These are phyloP conservation scores for Pterula multifida DNA, from an alignment of 1,284 basidiomycete species.

Conservation along the genomic window DNA sequence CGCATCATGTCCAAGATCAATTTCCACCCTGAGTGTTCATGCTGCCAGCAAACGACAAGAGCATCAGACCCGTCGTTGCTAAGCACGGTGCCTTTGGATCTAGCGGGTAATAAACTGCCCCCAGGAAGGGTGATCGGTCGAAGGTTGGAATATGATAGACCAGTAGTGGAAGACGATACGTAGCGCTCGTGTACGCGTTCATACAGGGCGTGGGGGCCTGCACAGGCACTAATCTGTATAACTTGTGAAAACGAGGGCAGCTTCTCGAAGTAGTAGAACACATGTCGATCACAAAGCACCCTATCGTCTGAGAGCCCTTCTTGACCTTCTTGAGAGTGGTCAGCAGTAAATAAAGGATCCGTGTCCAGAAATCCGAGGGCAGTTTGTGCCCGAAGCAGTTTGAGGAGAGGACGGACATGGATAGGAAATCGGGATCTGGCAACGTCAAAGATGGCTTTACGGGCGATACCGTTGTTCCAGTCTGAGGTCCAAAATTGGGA, in stretches of 20 bases:
- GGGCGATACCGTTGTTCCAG: constrained; percentile 44
- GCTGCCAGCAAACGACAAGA: constrained; percentile 72
- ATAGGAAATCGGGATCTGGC: constrained; percentile 74
- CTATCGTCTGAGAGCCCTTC: constrained; percentile 27
- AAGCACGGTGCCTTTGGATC: constrained; percentile 60
- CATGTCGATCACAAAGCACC: constrained; percentile 46
- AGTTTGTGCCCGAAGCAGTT: constrained; percentile 67
- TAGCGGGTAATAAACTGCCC: constrained; percentile 53
- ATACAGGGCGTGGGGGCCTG: constrained; percentile 56
- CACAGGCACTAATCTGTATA: constrained; percentile 45
- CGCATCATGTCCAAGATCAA: constrained; percentile 67
- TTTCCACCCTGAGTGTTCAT: constrained; percentile 74
- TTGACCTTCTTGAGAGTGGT: constrained; percentile 26
- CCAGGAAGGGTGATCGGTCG: constrained; percentile 66
- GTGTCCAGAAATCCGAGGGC: constrained; percentile 60
- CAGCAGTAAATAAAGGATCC: constrained; percentile 44
- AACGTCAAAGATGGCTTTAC: constrained; percentile 70
- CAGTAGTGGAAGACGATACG: constrained; percentile 34
- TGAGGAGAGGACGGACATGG: constrained; percentile 57
- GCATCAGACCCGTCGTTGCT: constrained; percentile 61
- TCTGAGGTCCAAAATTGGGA: constrained; percentile 70
- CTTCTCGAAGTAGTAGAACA: constrained; percentile 62
- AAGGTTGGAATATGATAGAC: constrained; percentile 52
- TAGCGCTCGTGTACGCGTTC: constrained; percentile 53
- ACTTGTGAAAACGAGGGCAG: constrained; percentile 71